Conservation (phyloP, 306 rosid genomes). For the Cercis canadensis region DNA sequence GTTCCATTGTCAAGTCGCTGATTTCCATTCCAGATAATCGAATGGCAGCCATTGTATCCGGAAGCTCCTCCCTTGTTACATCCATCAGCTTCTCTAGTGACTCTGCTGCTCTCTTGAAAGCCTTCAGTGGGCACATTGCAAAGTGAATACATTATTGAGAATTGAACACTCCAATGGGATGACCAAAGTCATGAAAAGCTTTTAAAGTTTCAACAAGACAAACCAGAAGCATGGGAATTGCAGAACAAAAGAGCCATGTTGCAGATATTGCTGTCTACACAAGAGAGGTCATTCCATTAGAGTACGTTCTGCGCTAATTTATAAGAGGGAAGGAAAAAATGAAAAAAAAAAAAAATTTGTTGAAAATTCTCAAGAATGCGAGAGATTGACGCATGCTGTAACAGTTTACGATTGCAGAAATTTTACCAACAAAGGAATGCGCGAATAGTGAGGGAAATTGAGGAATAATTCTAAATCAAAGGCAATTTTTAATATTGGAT, state of each 20-base stretch:
- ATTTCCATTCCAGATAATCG: conserved; percentile 96
- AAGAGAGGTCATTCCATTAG: neutral
- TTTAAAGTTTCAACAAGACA: conserved; percentile 28
- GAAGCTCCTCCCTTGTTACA: conserved; percentile 86
- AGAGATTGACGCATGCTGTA: neutral
- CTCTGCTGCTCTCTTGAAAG: conserved; percentile 90
- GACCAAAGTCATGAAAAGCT: neutral
- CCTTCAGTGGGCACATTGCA: conserved; percentile 51
- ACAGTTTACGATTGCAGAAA: neutral
- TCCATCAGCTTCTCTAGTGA: conserved; percentile 93
- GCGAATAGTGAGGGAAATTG: no score
- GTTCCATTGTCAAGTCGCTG: conserved; percentile 84
- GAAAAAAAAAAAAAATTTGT: no score
- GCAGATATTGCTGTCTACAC: conserved; percentile 78
- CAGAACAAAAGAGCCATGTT: conserved; percentile 87
- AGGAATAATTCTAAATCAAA: no score
- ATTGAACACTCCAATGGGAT: neutral
- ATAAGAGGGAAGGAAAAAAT: no score
- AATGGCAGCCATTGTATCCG: conserved; percentile 87
- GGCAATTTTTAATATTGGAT: no score
- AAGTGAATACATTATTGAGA: conserved; percentile 10
- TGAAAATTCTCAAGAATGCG: neutral
- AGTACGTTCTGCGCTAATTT: neutral
- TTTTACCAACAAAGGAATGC: neutral
- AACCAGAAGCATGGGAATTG: conserved; percentile 92